Conservation (phyloP, 768 basidiomycete genomes). For the Pleurotus salmoneostramineus region DNA sequence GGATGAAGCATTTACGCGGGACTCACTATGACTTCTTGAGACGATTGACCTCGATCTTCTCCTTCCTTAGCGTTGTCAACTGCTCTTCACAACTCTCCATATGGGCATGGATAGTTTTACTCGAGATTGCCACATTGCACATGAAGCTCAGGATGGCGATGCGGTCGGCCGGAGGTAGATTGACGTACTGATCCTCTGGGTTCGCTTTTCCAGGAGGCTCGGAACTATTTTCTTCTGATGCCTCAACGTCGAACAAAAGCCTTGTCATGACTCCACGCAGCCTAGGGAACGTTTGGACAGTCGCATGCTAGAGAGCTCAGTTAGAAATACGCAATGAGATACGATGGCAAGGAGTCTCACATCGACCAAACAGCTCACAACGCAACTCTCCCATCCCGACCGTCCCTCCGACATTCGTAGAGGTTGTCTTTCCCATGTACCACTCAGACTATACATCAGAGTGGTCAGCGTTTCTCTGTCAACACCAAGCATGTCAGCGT, state of each 20-base stretch:
- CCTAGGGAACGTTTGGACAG: conserved; percentile 64
- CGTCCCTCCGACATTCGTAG: conserved; percentile 70
- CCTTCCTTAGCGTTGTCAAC: conserved; percentile 89
- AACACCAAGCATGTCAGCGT: conserved; percentile 49
- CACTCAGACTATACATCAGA: conserved; percentile 78
- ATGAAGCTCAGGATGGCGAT: conserved; percentile 85
- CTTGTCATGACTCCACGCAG: conserved; percentile 68
- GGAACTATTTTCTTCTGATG: conserved; percentile 32
- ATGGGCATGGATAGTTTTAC: conserved; percentile 81
- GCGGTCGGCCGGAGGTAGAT: conserved; percentile 73
- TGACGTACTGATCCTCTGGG: conserved; percentile 69
- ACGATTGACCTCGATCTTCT: conserved; percentile 93
- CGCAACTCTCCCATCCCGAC: conserved; percentile 88
- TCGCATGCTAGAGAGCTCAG: conserved; percentile 58
- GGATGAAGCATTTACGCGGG: not conserved
- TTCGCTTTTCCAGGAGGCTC: conserved; percentile 24
- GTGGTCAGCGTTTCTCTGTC: conserved; percentile 58
- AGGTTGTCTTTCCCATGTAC: conserved; percentile 81
- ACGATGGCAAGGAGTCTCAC: conserved; percentile 43
- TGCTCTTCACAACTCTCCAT: conserved; percentile 91
- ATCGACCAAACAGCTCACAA: conserved; percentile 86
- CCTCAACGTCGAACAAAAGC: conserved; percentile 68
- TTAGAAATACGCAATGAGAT: conserved; percentile 1
- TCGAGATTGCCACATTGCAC: conserved; percentile 85
- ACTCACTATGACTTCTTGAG: conserved; percentile 85